Base-by-base conservation (phyloP, 73 alveolate genomes). In the Urostyla sp. region DNA sequence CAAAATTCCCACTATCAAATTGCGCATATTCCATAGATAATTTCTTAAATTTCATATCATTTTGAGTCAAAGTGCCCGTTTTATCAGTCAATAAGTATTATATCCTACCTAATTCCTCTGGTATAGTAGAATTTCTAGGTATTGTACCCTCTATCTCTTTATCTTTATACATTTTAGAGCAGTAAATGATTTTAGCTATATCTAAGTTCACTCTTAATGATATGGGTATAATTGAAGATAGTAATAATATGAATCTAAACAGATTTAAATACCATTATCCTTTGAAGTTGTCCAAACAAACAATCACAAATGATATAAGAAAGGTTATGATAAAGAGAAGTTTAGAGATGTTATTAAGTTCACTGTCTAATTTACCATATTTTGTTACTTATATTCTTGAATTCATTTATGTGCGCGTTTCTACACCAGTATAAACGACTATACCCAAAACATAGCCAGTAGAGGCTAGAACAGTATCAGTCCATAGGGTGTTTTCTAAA, bases 401-500 rank as follows among this genome's bases (percentile, higher is more conserved):
- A 83, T 95, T 95, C 94, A 93, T 87, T 28, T 82, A 94, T 7
- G 97, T 73, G 76, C 98, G 38, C 10, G 97, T 90, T 49, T 95
- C 98, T 32, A 67, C 81, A 0, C 98, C 98, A 4, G 98, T 92
- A 48, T 90, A 95, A 16, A 95, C 85, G 20, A 95, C 97, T 16
- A 93, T 57, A 24, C 98, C 99, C 16, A 82, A 43, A 23, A 91
- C 82, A 28, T 85, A 83, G 27, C 97, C 97, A 21, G 96, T 63
- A 16, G 91, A 81, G 1, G 99, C 97, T 0, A 95, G 87, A 35
- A 85, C 94, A 18, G 99, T 95, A 66, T 94, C 93, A 2, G 98
- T 75, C 99, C 99, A 96, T 13, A 95, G 92, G 30, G 99, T 93
- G 80, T 96, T 94, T 49, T 96, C 98, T 32, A 96, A 75, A 18